Conservation (phyloP, 345 rosid genomes). For the Acer saccharum region DNA sequence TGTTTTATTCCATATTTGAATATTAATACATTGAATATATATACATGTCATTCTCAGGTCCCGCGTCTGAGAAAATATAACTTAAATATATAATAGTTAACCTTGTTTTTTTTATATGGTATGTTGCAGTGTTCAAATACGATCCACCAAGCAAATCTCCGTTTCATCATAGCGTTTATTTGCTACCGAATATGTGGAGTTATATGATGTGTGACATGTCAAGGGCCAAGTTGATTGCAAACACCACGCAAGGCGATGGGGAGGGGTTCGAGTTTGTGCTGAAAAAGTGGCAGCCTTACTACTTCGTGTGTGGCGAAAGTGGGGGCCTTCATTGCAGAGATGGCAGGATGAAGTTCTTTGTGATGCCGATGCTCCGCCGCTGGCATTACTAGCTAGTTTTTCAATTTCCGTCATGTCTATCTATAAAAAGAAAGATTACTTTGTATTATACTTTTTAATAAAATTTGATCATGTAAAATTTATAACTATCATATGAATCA, state of each 20-base stretch:
- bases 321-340: constrained; percentile 61
- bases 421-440: too few species aligned
- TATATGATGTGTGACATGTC: constrained; percentile 50
- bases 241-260: constrained; percentile 52
- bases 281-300: constrained; percentile 45
- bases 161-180: constrained; percentile 64
- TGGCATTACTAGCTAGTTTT: constrained; percentile 14
- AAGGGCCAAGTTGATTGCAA: constrained; percentile 53
- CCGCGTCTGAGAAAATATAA: too few species aligned
- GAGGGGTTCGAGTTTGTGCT: constrained; percentile 64
- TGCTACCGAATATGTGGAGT: constrained; percentile 52
- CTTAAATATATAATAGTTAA: too few species aligned
- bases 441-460: too few species aligned
- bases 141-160: constrained; percentile 54
- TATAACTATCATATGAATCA: not conserved
- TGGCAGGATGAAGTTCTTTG: constrained; percentile 71
- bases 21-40: too few species aligned
- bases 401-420: not conserved
- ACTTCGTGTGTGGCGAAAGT: constrained; percentile 69
- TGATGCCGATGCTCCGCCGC: constrained; percentile 44
- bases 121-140: constrained; percentile 66
- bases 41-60: too few species aligned
- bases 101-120: too few species aligned
- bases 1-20: too few species aligned
- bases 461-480: too few species aligned